Conservation (phyloP, 306 rosid species). For the Bauhinia variegata region DNA sequence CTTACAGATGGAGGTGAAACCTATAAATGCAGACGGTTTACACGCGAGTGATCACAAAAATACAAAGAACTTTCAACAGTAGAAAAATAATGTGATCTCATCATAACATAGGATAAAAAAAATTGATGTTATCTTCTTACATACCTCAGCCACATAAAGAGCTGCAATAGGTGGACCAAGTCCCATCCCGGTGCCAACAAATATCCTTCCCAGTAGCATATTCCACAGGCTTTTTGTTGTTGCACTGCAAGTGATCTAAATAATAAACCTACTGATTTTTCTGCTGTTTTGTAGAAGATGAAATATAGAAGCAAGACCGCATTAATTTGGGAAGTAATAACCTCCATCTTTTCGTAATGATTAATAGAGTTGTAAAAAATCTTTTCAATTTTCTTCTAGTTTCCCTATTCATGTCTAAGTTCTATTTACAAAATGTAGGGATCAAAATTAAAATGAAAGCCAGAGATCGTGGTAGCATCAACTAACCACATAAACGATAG, state of each 20-base stretch:
- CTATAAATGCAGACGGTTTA: slow-evolving; percentile 46
- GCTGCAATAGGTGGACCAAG: slow-evolving; percentile 85
- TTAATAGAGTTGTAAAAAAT: slow-evolving; percentile 11
- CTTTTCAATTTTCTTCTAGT: slow-evolving; percentile 22
- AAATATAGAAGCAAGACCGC: not conserved
- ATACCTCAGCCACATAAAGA: slow-evolving; percentile 88
- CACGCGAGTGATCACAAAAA: slow-evolving; percentile 12
- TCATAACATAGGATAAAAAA: slow-evolving; percentile 20
- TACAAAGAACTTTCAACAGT: not conserved
- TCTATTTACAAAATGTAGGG: not conserved
- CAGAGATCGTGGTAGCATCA: slow-evolving; percentile 1
- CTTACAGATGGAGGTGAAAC: slow-evolving; percentile 77
- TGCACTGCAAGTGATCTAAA: slow-evolving; percentile 58
- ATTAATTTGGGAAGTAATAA: slow-evolving; percentile 18
- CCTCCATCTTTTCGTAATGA: not conserved
- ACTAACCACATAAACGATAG: not conserved
- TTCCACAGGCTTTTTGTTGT: slow-evolving; percentile 70
- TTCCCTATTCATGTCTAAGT: slow-evolving; percentile 15
- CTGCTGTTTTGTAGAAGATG: slow-evolving; percentile 20
- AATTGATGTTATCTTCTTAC: slow-evolving; percentile 8
- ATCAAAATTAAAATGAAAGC: not conserved
- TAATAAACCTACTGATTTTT: slow-evolving; percentile 33
- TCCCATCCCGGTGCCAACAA: slow-evolving; percentile 87
- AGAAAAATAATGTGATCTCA: slow-evolving; percentile 22
- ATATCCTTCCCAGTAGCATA: slow-evolving; percentile 85